phyloP scores from a whole-genome alignment of 169 alveolate species.

The Plasmodium vinckei region DNA sequence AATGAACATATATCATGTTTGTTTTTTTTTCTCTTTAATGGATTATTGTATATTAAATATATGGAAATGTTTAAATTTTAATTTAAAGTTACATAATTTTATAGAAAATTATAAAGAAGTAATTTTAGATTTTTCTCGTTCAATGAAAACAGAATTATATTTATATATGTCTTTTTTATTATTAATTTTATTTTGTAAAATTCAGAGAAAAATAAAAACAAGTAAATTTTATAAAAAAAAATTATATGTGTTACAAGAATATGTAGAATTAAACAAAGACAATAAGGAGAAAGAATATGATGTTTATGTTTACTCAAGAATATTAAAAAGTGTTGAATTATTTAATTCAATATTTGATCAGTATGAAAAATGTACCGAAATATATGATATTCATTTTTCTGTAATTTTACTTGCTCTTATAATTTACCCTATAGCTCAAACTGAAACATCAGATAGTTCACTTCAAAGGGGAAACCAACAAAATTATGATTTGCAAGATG shows the following conservation, averaged over 20 bases:
- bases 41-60: constrained; percentile 70
- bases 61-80: constrained; percentile 41
- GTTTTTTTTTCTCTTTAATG: constrained; percentile 64
- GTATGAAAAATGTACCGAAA: neutral
- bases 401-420: constrained; percentile 26
- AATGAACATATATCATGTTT: constrained; percentile 18
- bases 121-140: constrained; percentile 25
- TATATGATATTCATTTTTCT: constrained; percentile 50
- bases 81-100: constrained; percentile 20
- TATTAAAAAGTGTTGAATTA: constrained; percentile 59
- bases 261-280: constrained; percentile 20
- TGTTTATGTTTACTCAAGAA: constrained; percentile 43
- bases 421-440: constrained; percentile 42
- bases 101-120: constrained; percentile 46
- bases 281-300: constrained; percentile 20
- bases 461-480: neutral
- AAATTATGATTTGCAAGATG: neutral
- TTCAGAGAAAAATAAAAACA: constrained; percentile 17
- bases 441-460: neutral
- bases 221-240: constrained; percentile 48
- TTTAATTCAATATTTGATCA: constrained; percentile 35
- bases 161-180: constrained; percentile 68
- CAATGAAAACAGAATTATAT: constrained; percentile 56
- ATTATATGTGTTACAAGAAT: constrained; percentile 13
- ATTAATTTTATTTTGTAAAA: constrained; percentile 38